These are phyloP conservation scores for Escovopsis sp. DNA, from an alignment of 2,329 filamentous ascomycete species.

Conservation along the genomic window DNA sequence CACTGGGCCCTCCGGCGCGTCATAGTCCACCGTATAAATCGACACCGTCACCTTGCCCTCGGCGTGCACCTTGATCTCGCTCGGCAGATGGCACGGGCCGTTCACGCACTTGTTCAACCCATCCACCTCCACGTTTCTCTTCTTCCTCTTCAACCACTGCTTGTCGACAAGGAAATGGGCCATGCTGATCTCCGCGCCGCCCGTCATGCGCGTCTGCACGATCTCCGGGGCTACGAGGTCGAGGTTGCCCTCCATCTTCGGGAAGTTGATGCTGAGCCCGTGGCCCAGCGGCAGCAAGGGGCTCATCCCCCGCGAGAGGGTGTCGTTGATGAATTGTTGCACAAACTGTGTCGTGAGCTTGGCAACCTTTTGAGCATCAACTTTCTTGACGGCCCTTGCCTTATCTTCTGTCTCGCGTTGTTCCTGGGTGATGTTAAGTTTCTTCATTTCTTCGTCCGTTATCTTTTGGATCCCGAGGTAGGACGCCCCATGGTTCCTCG, in stretches of 20 bases:
- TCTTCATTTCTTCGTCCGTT: slow-evolving; percentile 31
- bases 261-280: slow-evolving; percentile 37
- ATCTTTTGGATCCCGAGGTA: slow-evolving; percentile 24
- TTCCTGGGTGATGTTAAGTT: too few relatives aligned
- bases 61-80: slow-evolving; percentile 29
- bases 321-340: slow-evolving; percentile 26
- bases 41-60: slow-evolving; percentile 27
- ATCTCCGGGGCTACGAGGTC: slow-evolving; percentile 24
- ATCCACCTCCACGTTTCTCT: slow-evolving; percentile 10
- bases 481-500: slow-evolving; percentile 26
- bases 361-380: slow-evolving; percentile 16
- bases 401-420: too few relatives aligned
- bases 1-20: slow-evolving; percentile 23
- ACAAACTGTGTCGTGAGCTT: slow-evolving; percentile 29
- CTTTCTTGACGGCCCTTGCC: too few relatives aligned
- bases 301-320: slow-evolving; percentile 9
- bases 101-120: slow-evolving; percentile 36
- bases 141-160: slow-evolving; percentile 19
- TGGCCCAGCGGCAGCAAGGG: slow-evolving; percentile 33
- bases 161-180: slow-evolving; percentile 29
- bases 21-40: slow-evolving; percentile 36
- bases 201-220: slow-evolving; percentile 32
- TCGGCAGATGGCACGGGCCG: slow-evolving; percentile 34
- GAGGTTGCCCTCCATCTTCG: slow-evolving; percentile 24
- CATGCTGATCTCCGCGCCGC: slow-evolving; percentile 31